A percentile compares a stretch with the other conserved stretches of the same genome.
phyloP scores from a whole-genome alignment of 768 basidiomycete genomes.

The Rhodotorula diobovata region DNA sequence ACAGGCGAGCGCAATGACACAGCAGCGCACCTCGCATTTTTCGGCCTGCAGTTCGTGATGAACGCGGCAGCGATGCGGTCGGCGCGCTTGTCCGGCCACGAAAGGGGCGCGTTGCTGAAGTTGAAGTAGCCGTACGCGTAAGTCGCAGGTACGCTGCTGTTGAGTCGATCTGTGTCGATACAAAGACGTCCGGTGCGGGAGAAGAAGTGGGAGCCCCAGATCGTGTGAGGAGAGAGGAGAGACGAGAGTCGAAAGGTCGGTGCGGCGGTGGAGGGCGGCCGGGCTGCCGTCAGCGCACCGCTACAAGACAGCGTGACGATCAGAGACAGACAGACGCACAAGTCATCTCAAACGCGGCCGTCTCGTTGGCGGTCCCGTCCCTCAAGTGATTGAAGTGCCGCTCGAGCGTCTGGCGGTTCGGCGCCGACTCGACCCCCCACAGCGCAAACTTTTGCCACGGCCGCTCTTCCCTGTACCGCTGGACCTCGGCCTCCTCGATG shows the following conservation, averaged over 20 bases:
- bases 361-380: conserved; percentile 25
- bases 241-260: rapidly evolving
- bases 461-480: background rate
- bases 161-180: conserved; percentile 7
- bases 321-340: background rate
- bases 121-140: conserved; percentile 27
- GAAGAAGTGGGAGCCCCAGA: background rate
- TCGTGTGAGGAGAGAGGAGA: background rate
- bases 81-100: conserved; percentile 7
- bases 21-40: conserved; percentile 14
- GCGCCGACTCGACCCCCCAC: conserved; percentile 25
- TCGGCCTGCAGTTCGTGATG: conserved; percentile 28
- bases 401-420: conserved; percentile 20
- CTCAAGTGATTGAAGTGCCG: conserved; percentile 8
- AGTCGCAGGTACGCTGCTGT: conserved; percentile 11
- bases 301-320: background rate
- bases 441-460: conserved; percentile 29
- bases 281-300: background rate
- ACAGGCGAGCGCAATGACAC: too few relatives aligned
- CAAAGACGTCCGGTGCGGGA: too few relatives aligned
- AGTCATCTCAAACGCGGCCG: conserved; percentile 22
- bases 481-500: background rate
- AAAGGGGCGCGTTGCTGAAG: conserved; percentile 13
- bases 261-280: too few relatives aligned
- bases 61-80: conserved; percentile 26